These are phyloP conservation scores for Leishmania guyanensis DNA, from an alignment of 208 protist species.

Conservation along the genomic window DNA sequence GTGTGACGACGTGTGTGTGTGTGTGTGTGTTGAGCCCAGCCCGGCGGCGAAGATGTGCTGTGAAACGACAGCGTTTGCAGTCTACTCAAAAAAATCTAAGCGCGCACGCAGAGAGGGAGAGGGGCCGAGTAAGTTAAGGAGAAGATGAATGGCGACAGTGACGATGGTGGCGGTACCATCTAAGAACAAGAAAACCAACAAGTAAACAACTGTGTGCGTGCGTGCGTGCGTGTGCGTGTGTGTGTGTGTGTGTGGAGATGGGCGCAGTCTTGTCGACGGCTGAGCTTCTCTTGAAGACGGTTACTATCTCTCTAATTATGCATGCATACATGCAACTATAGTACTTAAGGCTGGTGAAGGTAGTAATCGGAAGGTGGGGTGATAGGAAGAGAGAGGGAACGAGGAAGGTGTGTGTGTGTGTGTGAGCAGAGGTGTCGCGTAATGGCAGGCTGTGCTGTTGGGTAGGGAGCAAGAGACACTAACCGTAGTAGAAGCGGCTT, in stretches of 20 bases:
- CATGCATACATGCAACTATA: neutral
- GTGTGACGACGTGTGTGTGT: neutral
- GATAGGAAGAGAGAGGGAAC: neutral
- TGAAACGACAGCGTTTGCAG: neutral
- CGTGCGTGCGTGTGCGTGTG: neutral
- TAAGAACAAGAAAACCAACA: neutral
- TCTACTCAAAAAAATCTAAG: neutral
- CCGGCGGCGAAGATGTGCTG: neutral
- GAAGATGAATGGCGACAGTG: neutral
- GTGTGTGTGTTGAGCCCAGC: neutral
- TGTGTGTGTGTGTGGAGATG: neutral
- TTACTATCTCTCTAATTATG: neutral
- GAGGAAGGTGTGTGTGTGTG: neutral
- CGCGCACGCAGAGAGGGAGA: neutral
- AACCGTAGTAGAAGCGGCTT: neutral
- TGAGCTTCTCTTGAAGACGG: neutral
- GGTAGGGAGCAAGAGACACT: neutral
- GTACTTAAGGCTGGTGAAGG: neutral
- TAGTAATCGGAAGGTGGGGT: neutral
- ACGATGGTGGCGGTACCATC: neutral
- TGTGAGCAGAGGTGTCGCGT: neutral
- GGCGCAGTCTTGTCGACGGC: neutral
- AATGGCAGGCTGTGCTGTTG: neutral
- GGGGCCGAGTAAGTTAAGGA: neutral
- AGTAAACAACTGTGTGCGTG: neutral